Evolutionary conservation across 129 eudicot species (phyloP), one percentile per base, ranked within the genome.

Genomic region (Escallonia herrerae): DNA sequence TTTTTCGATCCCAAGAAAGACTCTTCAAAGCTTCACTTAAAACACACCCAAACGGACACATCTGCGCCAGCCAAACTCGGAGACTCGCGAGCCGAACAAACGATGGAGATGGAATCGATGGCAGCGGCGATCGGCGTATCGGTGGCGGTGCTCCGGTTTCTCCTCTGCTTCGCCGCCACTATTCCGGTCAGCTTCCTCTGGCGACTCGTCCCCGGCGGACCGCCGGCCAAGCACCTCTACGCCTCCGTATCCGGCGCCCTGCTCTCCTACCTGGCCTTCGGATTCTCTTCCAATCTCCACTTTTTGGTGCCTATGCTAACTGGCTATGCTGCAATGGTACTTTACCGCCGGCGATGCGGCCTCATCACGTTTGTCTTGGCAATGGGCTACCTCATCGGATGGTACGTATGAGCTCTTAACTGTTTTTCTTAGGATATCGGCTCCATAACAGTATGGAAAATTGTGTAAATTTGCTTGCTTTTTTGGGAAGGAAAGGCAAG

Each of bases 371-470:
- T 89, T 71, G 65, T 89, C 50, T 58, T 76, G 48, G 95, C 95
- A 8, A 75, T 93, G 68, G 96, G 90, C 3, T 93, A 93, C 66
- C 96, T 93, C 77, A 86, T 93, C 65, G 96, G 93, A 53, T 88
- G 90, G 99, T 93, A 80, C 39, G 75, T 65, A 62, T 15, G 38
- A 2, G 7, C 56, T 58, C 22, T 58, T 51, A 22, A 22, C 33
- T 22, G 33, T 22, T 22, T 22, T 22, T 1, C 33, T 22, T 22
- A 22, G 33, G 33, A 22, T 22, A 0, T 22, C 33, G 0, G 33
- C 33, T 22, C 33, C 33, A 22, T 22, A 22, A 22, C 33, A 22
- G 33, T 22, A 22, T 22, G 0, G 33, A 22, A 22, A 22, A 22
- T 22, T 22, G 33, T 22, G 33, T 22, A 22, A 22, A 22, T 22